Base-by-base conservation (phyloP, 192 early-diverging fungal species). In the Linderina pennispora region DNA sequence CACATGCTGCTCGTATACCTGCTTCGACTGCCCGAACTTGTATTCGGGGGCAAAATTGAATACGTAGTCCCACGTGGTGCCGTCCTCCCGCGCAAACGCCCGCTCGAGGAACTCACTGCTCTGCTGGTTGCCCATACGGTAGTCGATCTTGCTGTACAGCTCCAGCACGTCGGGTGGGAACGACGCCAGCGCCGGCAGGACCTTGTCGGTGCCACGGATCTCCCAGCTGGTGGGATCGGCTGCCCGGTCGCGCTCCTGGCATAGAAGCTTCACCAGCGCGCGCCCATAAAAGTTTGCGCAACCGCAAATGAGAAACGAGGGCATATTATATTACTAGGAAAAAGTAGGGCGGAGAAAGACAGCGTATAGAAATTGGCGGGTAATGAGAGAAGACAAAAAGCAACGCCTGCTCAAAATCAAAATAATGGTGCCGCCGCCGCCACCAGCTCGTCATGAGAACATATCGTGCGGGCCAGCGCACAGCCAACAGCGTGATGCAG, bases 31-130 rank as follows among this genome's bases (percentile, higher is more conserved):
- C 0, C 88, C 89, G 71, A 93, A 97, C 55, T 94, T 95, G 40
- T 83, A 89, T 62, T 97, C 94, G 15, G 83, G 83, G n/a, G 92
- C 94, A 55, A 89, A 78, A 68, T 98, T 93, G 72, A 97, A 81
- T 10, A 98, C 94, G 56, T 86, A 91, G 71, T 98, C 94, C 70
- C 84, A 98, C 24, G 70, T 53, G 2, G 56, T 57, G 4, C 78
- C 82, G 50, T 89, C 83, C 21, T 79, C 75, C 24, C 75, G 67
- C 11, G 74, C 74, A 63, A 89, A 94, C 19, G 78, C 81, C 48
- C 81, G 80, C 50, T 82, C 82, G 15, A 86, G 45, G 24, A 72
- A 65, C 19, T 36, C 56, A 0, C 16, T 11, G 57, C 53, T 50
- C 28, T 58, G 60, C 40, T 59, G 43, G 33, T 72, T 72, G 62